These are phyloP conservation scores for Heimioporus sp. DNA, from an alignment of 768 basidiomycete species.

Conservation along the genomic window DNA sequence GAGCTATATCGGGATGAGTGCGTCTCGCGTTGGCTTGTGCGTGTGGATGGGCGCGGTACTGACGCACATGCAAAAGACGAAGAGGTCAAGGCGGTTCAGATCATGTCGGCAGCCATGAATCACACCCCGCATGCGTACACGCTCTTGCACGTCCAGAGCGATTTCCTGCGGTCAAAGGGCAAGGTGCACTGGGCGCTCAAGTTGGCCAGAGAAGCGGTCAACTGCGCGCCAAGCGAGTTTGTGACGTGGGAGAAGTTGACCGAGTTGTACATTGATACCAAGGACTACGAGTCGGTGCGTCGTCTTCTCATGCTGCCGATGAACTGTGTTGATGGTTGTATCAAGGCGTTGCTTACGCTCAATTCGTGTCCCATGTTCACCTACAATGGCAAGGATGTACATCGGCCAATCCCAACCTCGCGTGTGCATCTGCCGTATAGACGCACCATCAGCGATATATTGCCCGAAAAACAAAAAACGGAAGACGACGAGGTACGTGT, in stretches of 20 bases:
- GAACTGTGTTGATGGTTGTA: neutral
- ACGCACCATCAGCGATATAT: constrained; percentile 81
- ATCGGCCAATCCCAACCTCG: constrained; percentile 77
- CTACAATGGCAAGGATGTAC: constrained; percentile 93
- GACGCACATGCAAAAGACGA: constrained; percentile 61
- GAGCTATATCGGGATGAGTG: constrained; percentile 97
- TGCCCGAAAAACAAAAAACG: constrained; percentile 79
- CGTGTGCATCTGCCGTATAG: constrained; percentile 86
- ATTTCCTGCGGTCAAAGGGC: constrained; percentile 86
- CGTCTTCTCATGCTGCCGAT: neutral
- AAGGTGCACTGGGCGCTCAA: constrained; percentile 87
- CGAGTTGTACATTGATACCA: constrained; percentile 88
- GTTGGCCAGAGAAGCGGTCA: constrained; percentile 92
- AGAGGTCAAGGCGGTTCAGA: constrained; percentile 96
- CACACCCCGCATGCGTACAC: constrained; percentile 94
- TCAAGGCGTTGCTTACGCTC: constrained; percentile 78
- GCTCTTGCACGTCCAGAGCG: constrained; percentile 90
- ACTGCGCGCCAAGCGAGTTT: constrained; percentile 97
- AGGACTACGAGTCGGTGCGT: constrained; percentile 71
- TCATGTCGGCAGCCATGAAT: constrained; percentile 81
- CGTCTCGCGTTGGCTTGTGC: constrained; percentile 29
- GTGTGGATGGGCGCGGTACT: neutral
- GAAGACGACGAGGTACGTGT: constrained; percentile 76
- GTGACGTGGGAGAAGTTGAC: constrained; percentile 99
- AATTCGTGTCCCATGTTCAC: constrained; percentile 99